These are phyloP conservation scores for Prunus yedoensis DNA, from an alignment of 331 rosid species.

Conservation along the genomic window DNA sequence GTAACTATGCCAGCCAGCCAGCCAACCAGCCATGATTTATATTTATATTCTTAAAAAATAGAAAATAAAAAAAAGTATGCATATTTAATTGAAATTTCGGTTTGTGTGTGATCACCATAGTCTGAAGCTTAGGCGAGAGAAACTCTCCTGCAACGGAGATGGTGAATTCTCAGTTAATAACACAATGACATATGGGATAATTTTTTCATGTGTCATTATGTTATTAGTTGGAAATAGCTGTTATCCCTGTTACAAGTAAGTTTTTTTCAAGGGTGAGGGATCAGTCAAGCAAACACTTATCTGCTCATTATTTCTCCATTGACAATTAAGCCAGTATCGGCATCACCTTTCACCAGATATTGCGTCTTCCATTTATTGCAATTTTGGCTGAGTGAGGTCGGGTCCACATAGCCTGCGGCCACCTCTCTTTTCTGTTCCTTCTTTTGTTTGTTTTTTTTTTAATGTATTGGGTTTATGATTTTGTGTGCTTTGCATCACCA, in stretches of 20 bases:
- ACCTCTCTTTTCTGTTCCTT: background rate
- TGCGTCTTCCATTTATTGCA: background rate
- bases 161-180: too few species aligned
- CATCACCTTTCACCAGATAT: background rate
- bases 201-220: too few species aligned
- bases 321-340: background rate
- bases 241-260: too few species aligned
- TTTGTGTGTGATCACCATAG: background rate
- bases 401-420: background rate
- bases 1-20: background rate
- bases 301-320: background rate
- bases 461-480: background rate
- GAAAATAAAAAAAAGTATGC: too few species aligned
- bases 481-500: background rate
- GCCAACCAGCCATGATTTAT: background rate
- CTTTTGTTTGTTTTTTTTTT: too few species aligned
- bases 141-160: too few species aligned
- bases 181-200: fast-evolving
- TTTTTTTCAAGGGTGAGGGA: too few species aligned
- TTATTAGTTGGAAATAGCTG: too few species aligned
- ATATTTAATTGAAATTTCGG: background rate
- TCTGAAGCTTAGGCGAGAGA: background rate
- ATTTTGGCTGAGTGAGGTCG: background rate
- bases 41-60: too few species aligned
- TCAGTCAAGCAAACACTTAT: background rate